A percentile compares a stretch with the other conserved stretches of the same genome.
Conservation (phyloP, 768 basidiomycete species). For the Rickenella mellea region DNA sequence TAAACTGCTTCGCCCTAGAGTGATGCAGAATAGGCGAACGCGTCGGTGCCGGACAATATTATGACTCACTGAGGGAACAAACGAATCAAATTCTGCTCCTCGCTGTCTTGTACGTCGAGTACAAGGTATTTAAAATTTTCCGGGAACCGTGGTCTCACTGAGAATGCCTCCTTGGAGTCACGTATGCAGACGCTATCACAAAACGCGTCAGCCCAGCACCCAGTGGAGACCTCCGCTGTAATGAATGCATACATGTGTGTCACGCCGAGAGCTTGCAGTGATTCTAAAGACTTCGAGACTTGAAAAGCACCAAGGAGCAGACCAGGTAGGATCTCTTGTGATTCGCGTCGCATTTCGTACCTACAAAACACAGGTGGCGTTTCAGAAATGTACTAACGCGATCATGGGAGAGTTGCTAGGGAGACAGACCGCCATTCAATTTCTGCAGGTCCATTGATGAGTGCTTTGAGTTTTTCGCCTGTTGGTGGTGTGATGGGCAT, state of each 20-base stretch:
- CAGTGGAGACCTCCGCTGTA: background rate
- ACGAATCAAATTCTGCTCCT: conserved; percentile 90
- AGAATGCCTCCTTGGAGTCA: conserved; percentile 83
- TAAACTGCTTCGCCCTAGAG: conserved; percentile 64
- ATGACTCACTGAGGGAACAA: conserved; percentile 70
- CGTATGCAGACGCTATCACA: conserved; percentile 71
- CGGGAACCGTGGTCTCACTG: conserved; percentile 78
- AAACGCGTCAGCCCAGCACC: background rate
- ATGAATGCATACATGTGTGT: conserved; percentile 61
- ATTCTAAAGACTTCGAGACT: conserved; percentile 73
- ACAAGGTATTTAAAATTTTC: conserved; percentile 70
- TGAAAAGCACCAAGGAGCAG: conserved; percentile 83
- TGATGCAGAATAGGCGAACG: conserved; percentile 4
- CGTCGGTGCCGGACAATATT: background rate
- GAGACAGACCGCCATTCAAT: conserved; percentile 69
- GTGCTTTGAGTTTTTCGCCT: conserved; percentile 38
- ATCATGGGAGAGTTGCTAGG: background rate
- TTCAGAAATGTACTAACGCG: background rate
- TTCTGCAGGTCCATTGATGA: conserved; percentile 73
- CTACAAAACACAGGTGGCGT: conserved; percentile 24
- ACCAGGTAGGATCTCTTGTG: conserved; percentile 82
- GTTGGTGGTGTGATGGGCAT: no score
- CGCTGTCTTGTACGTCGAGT: conserved; percentile 83
- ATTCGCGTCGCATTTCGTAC: conserved; percentile 94
- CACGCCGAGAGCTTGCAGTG: conserved; percentile 53